phyloP scores from a whole-genome alignment of 768 basidiomycete genomes.

The Punctularia strigosozonata region DNA sequence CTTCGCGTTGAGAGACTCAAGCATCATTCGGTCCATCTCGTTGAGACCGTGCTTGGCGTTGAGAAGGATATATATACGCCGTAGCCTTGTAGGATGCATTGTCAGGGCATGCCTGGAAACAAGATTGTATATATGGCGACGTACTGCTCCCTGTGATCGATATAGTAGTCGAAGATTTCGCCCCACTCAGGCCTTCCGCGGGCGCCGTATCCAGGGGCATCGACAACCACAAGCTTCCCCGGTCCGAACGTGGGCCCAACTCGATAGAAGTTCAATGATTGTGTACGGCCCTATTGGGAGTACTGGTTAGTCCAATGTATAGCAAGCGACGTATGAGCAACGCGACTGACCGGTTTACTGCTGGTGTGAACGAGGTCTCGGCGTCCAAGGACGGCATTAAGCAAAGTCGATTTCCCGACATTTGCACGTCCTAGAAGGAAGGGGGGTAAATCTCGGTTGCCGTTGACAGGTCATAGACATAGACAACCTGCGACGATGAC shows the following conservation, averaged over 20 bases:
- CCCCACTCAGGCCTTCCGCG: constrained; percentile 74
- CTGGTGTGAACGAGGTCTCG: constrained; percentile 48
- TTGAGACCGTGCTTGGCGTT: constrained; percentile 57
- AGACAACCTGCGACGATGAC: too few species aligned
- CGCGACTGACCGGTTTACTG: constrained; percentile 50
- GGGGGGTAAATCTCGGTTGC: too few species aligned
- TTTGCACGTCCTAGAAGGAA: constrained; percentile 54
- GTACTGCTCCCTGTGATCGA: constrained; percentile 49
- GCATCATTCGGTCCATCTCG: constrained; percentile 48
- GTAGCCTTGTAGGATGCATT: constrained; percentile 33
- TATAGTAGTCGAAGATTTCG: constrained; percentile 50
- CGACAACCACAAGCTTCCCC: constrained; percentile 56
- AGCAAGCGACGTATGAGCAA: not conserved
- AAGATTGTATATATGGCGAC: constrained; percentile 11
- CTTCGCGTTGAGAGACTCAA: constrained; percentile 33
- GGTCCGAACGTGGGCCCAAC: constrained; percentile 43
- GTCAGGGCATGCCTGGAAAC: not conserved
- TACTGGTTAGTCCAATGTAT: not conserved
- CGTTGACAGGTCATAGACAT: too few species aligned
- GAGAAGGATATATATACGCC: constrained; percentile 59
- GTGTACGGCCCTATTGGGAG: constrained; percentile 50
- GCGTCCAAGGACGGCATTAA: constrained; percentile 56
- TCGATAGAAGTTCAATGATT: constrained; percentile 58
- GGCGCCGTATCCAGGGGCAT: constrained; percentile 72
- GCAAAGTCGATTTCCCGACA: constrained; percentile 62